Evolutionary conservation across 371 early-diverging fungal species (phyloP), one percentile per base, ranked within the genome.

Genomic region (Dinochytrium kinnereticum): DNA sequence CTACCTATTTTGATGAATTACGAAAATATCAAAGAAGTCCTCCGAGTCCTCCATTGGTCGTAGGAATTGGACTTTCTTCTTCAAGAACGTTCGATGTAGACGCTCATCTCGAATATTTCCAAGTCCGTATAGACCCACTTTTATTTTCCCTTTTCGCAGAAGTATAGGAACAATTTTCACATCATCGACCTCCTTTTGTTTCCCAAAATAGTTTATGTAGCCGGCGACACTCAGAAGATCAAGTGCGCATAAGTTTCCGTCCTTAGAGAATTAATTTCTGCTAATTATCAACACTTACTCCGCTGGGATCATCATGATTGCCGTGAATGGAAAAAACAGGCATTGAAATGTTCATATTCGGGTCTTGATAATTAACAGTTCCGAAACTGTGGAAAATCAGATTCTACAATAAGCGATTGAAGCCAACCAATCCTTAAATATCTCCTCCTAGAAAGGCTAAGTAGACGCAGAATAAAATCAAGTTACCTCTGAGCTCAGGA

Each of bases 281-380:
- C 34, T 51, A 53, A 51, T 2, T 7, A 21, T 19, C 7, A 55
- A 21, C 15, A 30, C 81, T 81, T 70, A 90, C 86, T 3, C 98
- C 99, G 17, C 92, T 87, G 3, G 99, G 99, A 87, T 99, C 99
- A 78, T 99, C 99, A 77, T 99, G 99, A 84, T 99, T 99, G 0
- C 99, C 99, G 80, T 99, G 99, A 50, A 99, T 99, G 0, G 96
- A 90, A 78, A 98, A 96, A 0, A 99, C 89, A 0, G 99, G 99
- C 31, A 97, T 85, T 1, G 88, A 78, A 31, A 99, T 86, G 71
- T 96, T 96, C 33, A 92, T 77, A 76, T 98, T 96, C 17, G 93
- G 92, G 78, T 98, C 96, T 71, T 91, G 84, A 79, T 93, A 95
- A 76, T 98, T 99, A 36, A 93, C 93, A 1, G 78, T 85, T 5